These are phyloP conservation scores for Dissophora globulifera DNA, from an alignment of 192 early-diverging fungal species.

Conservation along the genomic window DNA sequence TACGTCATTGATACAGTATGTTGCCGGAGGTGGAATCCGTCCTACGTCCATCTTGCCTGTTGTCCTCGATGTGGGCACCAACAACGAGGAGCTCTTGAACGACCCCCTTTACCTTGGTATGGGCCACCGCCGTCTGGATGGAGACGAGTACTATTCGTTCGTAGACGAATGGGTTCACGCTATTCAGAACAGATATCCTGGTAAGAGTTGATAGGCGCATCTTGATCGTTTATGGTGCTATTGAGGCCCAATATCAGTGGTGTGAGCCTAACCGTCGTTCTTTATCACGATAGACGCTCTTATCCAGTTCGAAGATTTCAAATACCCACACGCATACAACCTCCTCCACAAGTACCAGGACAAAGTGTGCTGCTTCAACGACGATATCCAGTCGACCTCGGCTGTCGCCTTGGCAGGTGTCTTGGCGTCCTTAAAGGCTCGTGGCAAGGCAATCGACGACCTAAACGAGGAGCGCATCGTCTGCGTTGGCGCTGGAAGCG, in stretches of 20 bases:
- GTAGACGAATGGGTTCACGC: constrained; percentile 67
- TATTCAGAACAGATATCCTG: constrained; percentile 63
- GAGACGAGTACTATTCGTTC: constrained; percentile 64
- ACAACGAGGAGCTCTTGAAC: constrained; percentile 80
- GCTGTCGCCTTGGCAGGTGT: constrained; percentile 96
- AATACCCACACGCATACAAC: constrained; percentile 73
- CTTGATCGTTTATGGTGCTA: too few relatives aligned
- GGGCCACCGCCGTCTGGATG: constrained; percentile 70
- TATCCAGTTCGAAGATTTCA: constrained; percentile 97
- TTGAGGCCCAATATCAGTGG: too few relatives aligned
- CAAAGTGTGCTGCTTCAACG: constrained; percentile 90
- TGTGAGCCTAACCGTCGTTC: too few relatives aligned
- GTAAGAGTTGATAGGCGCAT: constrained; percentile 21
- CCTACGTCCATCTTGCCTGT: constrained; percentile 90
- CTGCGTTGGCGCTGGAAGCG: constrained; percentile 94
- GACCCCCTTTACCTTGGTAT: constrained; percentile 93
- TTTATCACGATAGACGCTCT: constrained; percentile 64
- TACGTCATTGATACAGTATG: constrained; percentile 71
- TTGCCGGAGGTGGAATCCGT: constrained; percentile 87
- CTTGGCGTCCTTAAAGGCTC: constrained; percentile 81
- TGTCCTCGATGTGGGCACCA: constrained; percentile 91
- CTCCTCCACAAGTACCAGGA: constrained; percentile 83
- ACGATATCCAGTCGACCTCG: constrained; percentile 95
- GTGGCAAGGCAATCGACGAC: constrained; percentile 63
- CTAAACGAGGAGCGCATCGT: constrained; percentile 82